These are phyloP conservation scores for Tricholoma saponaceum DNA, from an alignment of 768 basidiomycete genomes.

Conservation along the genomic window DNA sequence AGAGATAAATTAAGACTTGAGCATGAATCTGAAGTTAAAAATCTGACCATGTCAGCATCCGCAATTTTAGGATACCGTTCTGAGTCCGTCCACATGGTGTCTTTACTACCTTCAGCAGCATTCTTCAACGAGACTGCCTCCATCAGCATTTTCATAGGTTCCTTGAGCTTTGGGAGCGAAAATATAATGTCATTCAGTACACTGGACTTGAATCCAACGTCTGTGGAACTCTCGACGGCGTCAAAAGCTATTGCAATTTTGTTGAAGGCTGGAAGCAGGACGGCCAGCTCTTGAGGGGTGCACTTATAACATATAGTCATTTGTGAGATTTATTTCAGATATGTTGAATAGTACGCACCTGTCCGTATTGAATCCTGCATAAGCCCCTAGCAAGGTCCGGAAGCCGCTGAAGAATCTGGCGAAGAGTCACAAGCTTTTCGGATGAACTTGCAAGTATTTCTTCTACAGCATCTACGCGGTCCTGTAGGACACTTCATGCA, in stretches of 20 bases:
- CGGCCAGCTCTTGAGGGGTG: conserved; percentile 75
- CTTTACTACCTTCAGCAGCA: conserved; percentile 65
- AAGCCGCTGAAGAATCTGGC: conserved; percentile 64
- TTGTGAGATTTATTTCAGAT: neutral
- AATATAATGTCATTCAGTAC: conserved; percentile 69
- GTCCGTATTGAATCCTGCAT: conserved; percentile 86
- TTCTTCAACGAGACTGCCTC: conserved; percentile 52
- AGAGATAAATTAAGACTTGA: conserved; percentile 5
- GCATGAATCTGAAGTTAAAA: neutral
- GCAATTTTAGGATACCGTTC: conserved; percentile 47
- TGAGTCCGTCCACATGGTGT: conserved; percentile 59
- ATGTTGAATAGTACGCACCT: conserved; percentile 47
- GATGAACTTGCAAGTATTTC: conserved; percentile 69
- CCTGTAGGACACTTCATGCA: conserved; percentile 56
- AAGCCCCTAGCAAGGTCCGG: conserved; percentile 88
- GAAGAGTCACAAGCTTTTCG: conserved; percentile 61
- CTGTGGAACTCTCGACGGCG: conserved; percentile 32
- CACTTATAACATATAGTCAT: conserved; percentile 42
- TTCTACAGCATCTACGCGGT: conserved; percentile 79
- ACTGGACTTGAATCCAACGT: conserved; percentile 57
- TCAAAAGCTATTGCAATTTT: conserved; percentile 66
- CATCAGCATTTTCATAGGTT: conserved; percentile 50
- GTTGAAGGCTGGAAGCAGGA: conserved; percentile 71
- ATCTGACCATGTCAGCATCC: conserved; percentile 56
- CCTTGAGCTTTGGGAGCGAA: conserved; percentile 62